Evolutionary conservation across 2,329 filamentous ascomycete genomes (phyloP), one percentile per base, ranked within the genome.

Genomic region (Claviceps maximensis): DNA sequence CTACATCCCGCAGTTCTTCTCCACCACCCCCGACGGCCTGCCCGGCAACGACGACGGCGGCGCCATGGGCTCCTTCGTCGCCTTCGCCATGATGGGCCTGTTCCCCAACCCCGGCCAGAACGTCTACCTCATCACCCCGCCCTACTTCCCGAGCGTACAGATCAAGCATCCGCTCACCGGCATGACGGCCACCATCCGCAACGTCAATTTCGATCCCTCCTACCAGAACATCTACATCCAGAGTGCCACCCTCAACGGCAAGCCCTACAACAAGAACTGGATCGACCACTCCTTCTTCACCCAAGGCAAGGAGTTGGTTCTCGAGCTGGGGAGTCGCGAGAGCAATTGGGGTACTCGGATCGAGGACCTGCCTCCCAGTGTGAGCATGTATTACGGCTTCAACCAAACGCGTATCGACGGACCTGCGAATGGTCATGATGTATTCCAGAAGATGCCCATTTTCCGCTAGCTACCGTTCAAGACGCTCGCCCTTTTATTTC

Each of bases 11-110:
- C 70, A 71, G 0, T 78, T 74, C 59, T 87, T 87, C 69, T 75
- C 77, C 58, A 74, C 78, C 1, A 77, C 76, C 0, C 67, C 78
- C 0, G 68, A 67, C 1, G 84, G 83, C 0, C 75, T 87, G 8
- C 82, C 84, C 0, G 84, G 84, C 0, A 87, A 87, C 61, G 83
- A 87, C 54, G 84, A 87, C 62, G 77, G 74, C 47, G 84, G 84
- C 4, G 81, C 84, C 0, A 86, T 87, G 82, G 83, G 82, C 19
- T 77, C 76, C 0, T 87, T 86, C 55, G 69, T 80, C 0, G 79
- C 79, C 0, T 75, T 87, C 1, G 71, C 75, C 25, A 86, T 87
- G 83, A 78, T 87, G 70, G 84, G 84, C 0, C 66, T 87, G 7
- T 87, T 83, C 64, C 84, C 84, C 0, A 80, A 85, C 44, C 74